Base-by-base conservation (phyloP, 2,329 filamentous ascomycete species). In the Emergomyces pasteurianus region DNA sequence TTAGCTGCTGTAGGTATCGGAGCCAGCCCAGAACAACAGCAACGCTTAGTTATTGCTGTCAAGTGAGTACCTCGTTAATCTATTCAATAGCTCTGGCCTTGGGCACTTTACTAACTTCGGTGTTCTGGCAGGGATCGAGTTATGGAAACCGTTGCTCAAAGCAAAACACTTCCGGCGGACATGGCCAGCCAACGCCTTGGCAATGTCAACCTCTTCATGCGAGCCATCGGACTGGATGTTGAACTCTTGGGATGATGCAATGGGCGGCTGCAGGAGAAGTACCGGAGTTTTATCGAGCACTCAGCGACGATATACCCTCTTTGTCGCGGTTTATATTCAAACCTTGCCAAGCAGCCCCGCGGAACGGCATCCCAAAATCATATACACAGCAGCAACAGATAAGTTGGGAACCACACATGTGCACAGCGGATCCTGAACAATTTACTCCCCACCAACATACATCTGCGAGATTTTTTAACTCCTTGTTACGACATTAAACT, bases 161-260 rank as follows among this genome's bases (percentile, higher is more conserved):
- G 90, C 69, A 96, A 96, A 81, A 92, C 90, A 1, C 80, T 99
- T 40, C 92, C 94, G 21, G 82, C 86, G 18, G 88, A 94, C 61
- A 90, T 97, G 85, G 86, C 89, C 14, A 85, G 85, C 63, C 86
- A 90, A 71, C 86, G 92, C 62, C 80, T 96, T 61, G 87, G 88
- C 62, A 96, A 96, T 71, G 94, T 99, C 67, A 99, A 99, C 73
- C 78, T 99, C 60, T 99, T 99, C 75, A 96, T 99, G 92, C 88
- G 91, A 70, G 94, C 92, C 60, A 96, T 99, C 75, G 94, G 94
- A n/a, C 81, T 99, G 72, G 94, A 99, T 78, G 94, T 99, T 58
- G 94, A 96, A 66, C 74, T 86, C 67, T 79, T 87, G 65, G 82
- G 82, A 67, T 86, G 76, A 79, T 65, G 12, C 58, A 47, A 50